phyloP scores from a whole-genome alignment of 2,329 filamentous ascomycete species.

The Elsinoe necatrix region DNA sequence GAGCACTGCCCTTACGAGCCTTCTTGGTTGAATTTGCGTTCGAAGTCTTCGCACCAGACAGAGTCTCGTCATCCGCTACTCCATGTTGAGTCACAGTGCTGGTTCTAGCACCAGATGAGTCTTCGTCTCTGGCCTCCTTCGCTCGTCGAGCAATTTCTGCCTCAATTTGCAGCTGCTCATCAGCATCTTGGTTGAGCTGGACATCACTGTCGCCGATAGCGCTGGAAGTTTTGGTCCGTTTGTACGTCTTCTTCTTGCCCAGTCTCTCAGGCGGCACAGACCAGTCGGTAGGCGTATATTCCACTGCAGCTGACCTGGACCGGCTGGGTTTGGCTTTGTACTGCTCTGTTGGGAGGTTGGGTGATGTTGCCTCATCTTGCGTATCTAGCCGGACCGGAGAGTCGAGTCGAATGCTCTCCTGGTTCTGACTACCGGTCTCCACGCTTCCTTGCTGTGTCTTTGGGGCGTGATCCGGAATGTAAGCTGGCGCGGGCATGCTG shows the following conservation, averaged over 20 bases:
- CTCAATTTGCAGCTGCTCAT: neutral
- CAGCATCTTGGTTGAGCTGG: neutral
- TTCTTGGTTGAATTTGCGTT: neutral
- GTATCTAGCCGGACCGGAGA: too few relatives aligned
- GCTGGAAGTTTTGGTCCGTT: constrained; percentile 1
- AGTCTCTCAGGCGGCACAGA: constrained; percentile 3
- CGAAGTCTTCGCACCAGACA: neutral
- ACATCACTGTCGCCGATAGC: neutral
- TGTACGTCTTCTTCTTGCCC: neutral
- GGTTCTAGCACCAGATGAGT: constrained; percentile 3
- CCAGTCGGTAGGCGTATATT: constrained; percentile 2
- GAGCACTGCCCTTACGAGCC: neutral
- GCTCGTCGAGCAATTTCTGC: constrained; percentile 4
- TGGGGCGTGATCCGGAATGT: neutral
- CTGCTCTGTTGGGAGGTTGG: neutral
- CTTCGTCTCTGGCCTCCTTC: constrained; percentile 6
- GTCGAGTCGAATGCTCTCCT: too few relatives aligned
- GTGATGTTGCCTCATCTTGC: neutral
- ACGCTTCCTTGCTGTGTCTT: neutral
- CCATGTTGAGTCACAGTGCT: neutral
- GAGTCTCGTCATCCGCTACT: neutral
- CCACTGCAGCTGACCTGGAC: constrained; percentile 1
- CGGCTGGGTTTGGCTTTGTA: constrained; percentile 8
- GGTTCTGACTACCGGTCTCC: neutral
- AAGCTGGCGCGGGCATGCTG: neutral